Conservation (phyloP, 148 eudicot genomes). For the Vaccinium macrocarpon region DNA sequence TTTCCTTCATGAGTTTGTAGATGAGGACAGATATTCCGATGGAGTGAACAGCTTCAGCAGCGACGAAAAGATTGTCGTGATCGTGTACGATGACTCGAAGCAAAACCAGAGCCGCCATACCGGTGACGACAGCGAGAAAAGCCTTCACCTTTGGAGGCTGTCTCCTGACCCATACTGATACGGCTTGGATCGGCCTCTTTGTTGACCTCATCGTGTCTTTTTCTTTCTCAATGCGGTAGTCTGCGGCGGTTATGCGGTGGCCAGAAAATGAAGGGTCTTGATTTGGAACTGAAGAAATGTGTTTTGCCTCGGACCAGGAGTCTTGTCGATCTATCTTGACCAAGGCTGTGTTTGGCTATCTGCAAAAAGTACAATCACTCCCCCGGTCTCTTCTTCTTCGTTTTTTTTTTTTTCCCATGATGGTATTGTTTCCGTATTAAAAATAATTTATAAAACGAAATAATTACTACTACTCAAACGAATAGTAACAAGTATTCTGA, state of each 20-base stretch:
- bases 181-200: slow-evolving; percentile 68
- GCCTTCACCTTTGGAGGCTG: slow-evolving; percentile 96
- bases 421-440: no score
- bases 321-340: neutral
- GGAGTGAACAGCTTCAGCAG: slow-evolving; percentile 86
- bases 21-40: slow-evolving; percentile 77
- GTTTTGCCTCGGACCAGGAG: neutral
- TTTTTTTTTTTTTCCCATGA: no score
- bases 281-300: neutral
- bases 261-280: neutral
- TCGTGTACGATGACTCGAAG: slow-evolving; percentile 69
- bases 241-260: slow-evolving; percentile 1
- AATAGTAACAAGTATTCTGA: no score
- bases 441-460: no score
- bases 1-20: slow-evolving; percentile 80
- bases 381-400: neutral
- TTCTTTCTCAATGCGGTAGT: neutral
- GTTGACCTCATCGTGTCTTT: slow-evolving; percentile 45
- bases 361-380: neutral
- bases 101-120: slow-evolving; percentile 64
- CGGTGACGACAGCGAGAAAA: slow-evolving; percentile 69
- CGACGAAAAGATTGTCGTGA: slow-evolving; percentile 88
- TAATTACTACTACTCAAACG: no score
- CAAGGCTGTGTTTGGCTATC: neutral
- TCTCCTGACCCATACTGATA: slow-evolving; percentile 56